Evolutionary conservation across 768 basidiomycete species (phyloP).

Genomic region (Agrocybe praecox): DNA sequence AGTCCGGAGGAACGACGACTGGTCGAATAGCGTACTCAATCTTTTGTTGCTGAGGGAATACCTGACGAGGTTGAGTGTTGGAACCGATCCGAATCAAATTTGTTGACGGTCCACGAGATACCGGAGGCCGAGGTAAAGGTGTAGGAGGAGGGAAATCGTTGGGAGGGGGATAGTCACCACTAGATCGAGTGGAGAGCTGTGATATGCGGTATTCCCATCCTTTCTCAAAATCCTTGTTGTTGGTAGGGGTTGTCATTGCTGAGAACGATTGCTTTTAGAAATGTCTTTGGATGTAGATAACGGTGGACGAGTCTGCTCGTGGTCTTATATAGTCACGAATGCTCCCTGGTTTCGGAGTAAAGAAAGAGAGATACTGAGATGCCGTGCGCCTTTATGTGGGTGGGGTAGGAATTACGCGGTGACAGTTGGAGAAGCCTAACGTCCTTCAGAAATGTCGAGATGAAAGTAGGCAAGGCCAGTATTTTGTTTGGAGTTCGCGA

Average conservation of each 20-base stretch:
- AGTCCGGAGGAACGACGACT: not conserved
- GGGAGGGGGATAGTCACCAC: not conserved
- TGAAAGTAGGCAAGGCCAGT: not conserved
- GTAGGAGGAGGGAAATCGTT: not conserved
- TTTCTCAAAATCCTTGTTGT: not conserved
- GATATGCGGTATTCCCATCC: not conserved
- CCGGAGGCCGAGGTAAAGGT: not conserved
- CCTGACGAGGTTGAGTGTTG: no score
- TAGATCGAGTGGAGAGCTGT: not conserved
- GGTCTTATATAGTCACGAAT: not conserved
- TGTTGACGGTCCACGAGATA: not conserved
- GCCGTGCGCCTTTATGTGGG: not conserved
- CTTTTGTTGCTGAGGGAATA: not conserved
- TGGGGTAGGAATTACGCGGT: not conserved
- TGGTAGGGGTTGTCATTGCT: not conserved
- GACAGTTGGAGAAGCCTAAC: not conserved
- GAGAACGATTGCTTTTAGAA: not conserved
- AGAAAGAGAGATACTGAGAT: not conserved
- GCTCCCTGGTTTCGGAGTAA: not conserved
- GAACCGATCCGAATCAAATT: not conserved
- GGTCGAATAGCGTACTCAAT: not conserved
- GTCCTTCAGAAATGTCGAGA: not conserved
- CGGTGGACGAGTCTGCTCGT: not conserved
- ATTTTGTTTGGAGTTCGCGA: not conserved
- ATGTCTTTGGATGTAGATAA: not conserved